Percentiles rank a stretch among this genome's conserved stretches.
These are phyloP conservation scores for Candida koratica DNA, from an alignment of 805 yeast genomes.

Conservation along the genomic window DNA sequence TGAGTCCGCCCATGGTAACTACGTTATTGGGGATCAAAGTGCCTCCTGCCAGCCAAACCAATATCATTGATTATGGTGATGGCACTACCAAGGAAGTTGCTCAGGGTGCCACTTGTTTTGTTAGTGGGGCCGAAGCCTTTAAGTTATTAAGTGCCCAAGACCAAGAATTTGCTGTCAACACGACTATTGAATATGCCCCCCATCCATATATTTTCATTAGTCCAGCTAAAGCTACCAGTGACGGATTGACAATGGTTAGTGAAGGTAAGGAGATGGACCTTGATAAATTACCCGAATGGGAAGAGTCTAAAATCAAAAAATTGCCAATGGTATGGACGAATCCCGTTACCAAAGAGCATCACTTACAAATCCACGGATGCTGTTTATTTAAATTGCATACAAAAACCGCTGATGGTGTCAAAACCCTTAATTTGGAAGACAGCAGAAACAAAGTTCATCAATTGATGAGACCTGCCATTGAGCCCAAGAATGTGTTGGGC, in stretches of 20 bases:
- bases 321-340: constrained; percentile 91
- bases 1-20: constrained; percentile 83
- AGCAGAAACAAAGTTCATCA: constrained; percentile 70
- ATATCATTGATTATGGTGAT: constrained; percentile 58
- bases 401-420: constrained; percentile 49
- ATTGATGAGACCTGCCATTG: constrained; percentile 81
- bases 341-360: constrained; percentile 79
- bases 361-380: constrained; percentile 84
- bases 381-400: constrained; percentile 66
- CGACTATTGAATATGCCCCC: constrained; percentile 87
- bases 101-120: constrained; percentile 88
- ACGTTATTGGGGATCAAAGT: constrained; percentile 80
- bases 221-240: constrained; percentile 75
- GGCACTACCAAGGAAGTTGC: constrained; percentile 62
- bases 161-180: constrained; percentile 65
- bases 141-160: constrained; percentile 63
- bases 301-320: constrained; percentile 66
- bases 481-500: constrained; percentile 69
- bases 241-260: constrained; percentile 80
- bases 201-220: constrained; percentile 87
- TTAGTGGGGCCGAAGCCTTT: constrained; percentile 79
- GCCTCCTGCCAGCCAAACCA: constrained; percentile 63
- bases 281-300: constrained; percentile 79
- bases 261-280: constrained; percentile 70
- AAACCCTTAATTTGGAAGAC: constrained; percentile 57